Percentiles rank a stretch among this genome's conserved stretches.
These are phyloP conservation scores for Excoecaria agallocha DNA, from an alignment of 345 rosid genomes.

Conservation along the genomic window DNA sequence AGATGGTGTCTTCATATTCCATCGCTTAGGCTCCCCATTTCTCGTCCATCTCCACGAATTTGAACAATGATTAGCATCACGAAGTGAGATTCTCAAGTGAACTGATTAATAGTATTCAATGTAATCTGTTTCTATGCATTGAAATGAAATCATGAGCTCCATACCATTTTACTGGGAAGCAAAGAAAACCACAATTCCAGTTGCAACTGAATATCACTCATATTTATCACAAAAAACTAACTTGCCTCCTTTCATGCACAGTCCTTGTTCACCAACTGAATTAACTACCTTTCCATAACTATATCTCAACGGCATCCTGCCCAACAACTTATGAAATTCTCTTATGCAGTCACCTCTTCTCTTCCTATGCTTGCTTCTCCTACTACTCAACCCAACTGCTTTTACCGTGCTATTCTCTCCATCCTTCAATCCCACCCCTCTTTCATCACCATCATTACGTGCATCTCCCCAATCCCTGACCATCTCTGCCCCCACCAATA, in stretches of 20 bases:
- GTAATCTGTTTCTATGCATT: background rate
- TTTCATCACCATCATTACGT: slow-evolving; percentile 37
- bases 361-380: slow-evolving; percentile 63
- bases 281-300: slow-evolving; percentile 58
- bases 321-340: slow-evolving; percentile 56
- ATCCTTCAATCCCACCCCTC: slow-evolving; percentile 14
- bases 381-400: slow-evolving; percentile 62
- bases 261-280: slow-evolving; percentile 68
- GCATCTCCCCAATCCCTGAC: slow-evolving; percentile 78
- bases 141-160: background rate
- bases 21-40: too few relatives aligned
- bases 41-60: too few relatives aligned
- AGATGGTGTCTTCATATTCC: too few relatives aligned
- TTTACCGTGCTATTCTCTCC: slow-evolving; percentile 26
- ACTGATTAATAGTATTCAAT: background rate
- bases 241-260: slow-evolving; percentile 57
- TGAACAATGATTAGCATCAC: too few relatives aligned
- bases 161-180: too few relatives aligned
- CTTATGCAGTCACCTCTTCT: slow-evolving; percentile 62
- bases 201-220: background rate
- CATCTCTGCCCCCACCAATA: slow-evolving; percentile 63
- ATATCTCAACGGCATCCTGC: slow-evolving; percentile 63
- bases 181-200: too few relatives aligned
- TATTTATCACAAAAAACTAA: slow-evolving; percentile 55
- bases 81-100: too few relatives aligned